These are phyloP conservation scores for Fusarium sp. DNA, from an alignment of 2,329 filamentous ascomycete genomes.

Conservation along the genomic window DNA sequence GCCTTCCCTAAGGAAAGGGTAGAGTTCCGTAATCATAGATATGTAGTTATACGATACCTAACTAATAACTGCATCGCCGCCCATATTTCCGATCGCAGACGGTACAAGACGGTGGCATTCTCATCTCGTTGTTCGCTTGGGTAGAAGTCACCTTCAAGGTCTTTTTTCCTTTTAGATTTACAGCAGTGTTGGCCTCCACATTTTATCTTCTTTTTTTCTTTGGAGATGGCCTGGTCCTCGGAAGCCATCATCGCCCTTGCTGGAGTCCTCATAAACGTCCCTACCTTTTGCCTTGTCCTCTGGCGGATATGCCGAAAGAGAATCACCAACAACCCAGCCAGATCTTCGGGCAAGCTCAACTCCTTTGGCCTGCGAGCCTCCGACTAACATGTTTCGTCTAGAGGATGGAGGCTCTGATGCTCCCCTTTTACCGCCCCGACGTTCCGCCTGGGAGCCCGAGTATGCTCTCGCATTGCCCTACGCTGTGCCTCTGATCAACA, in stretches of 20 bases:
- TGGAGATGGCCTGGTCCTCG: neutral
- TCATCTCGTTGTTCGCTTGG: no score
- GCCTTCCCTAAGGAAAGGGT: no score
- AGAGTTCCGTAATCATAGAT: no score
- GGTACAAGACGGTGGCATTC: no score
- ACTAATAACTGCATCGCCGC: no score
- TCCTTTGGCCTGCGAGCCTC: no score
- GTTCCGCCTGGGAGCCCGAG: neutral
- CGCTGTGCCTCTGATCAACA: neutral
- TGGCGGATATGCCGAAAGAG: constrained; percentile 5
- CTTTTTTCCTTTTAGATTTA: no score
- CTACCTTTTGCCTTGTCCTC: constrained; percentile 4
- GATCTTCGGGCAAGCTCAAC: no score
- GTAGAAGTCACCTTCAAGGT: no score
- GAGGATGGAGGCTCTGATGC: neutral
- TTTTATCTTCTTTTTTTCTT: neutral
- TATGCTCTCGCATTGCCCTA: constrained; percentile 2
- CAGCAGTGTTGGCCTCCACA: neutral
- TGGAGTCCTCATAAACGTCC: constrained; percentile 15
- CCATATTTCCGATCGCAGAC: no score
- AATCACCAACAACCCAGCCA: no score
- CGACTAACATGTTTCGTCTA: neutral
- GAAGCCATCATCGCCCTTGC: constrained; percentile 6
- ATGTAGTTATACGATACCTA: no score
- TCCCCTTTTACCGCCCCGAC: rapidly evolving